Evolutionary conservation across 2,329 filamentous ascomycete species (phyloP).

Genomic region (Sclerotinia trifoliorum): DNA sequence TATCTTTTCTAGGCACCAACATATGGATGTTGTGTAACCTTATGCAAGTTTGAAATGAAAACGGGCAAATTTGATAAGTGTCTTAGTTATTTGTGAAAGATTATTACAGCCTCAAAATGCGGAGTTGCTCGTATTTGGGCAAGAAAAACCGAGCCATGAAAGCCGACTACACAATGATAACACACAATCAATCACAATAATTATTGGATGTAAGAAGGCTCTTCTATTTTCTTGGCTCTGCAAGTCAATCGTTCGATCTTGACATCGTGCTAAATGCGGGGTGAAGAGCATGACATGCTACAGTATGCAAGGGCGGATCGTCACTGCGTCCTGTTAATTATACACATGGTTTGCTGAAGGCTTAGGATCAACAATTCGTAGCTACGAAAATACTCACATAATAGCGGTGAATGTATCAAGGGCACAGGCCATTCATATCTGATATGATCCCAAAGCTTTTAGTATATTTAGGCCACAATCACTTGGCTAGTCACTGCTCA

Average conservation of each 20-base stretch:
- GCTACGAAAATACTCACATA: background rate
- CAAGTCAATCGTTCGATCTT: background rate
- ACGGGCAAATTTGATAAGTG: background rate
- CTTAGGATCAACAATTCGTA: background rate
- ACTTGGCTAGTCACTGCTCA: background rate
- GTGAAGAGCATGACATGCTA: background rate
- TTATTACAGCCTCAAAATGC: background rate
- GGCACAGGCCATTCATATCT: background rate
- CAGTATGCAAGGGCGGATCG: background rate
- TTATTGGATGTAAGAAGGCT: background rate
- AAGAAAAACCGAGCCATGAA: background rate
- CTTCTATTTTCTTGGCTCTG: background rate
- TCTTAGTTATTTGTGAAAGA: background rate
- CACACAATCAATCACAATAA: background rate
- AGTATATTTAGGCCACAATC: background rate
- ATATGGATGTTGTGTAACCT: background rate
- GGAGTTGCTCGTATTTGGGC: background rate
- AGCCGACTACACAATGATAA: background rate
- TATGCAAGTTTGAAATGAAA: background rate
- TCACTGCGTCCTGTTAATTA: background rate
- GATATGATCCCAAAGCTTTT: background rate
- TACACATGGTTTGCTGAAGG: background rate
- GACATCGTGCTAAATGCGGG: background rate
- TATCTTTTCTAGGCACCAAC: slow-evolving; percentile 5
- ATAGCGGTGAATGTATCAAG: background rate